phyloP scores from a whole-genome alignment of 2,329 filamentous ascomycete genomes.

The Chaetomiaceae sp. region DNA sequence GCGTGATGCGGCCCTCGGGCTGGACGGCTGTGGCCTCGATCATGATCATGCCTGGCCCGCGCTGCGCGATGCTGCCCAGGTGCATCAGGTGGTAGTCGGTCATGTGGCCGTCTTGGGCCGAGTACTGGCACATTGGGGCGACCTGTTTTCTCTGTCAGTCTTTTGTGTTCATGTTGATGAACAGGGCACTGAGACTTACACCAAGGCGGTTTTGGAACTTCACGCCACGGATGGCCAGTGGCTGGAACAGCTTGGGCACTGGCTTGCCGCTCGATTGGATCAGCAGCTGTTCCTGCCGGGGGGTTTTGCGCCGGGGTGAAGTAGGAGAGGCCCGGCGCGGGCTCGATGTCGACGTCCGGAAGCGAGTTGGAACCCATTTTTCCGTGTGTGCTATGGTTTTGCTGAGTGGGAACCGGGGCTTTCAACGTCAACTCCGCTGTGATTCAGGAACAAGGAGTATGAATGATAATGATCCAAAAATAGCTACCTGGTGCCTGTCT shows the following conservation, averaged over 20 bases:
- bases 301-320: conserved; percentile 45
- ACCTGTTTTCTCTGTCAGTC: neutral
- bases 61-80: conserved; percentile 65
- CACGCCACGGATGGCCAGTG: conserved; percentile 42
- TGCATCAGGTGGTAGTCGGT: conserved; percentile 71
- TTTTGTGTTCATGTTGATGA: too few relatives aligned
- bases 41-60: conserved; percentile 62
- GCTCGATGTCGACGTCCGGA: conserved; percentile 23
- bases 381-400: too few relatives aligned
- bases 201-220: conserved; percentile 44
- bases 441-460: too few relatives aligned
- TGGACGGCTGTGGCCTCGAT: conserved; percentile 66
- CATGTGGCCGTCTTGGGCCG: conserved; percentile 50
- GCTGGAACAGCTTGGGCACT: conserved; percentile 48
- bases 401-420: too few relatives aligned
- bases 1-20: conserved; percentile 67
- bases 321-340: conserved; percentile 37
- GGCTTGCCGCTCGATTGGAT: conserved; percentile 43
- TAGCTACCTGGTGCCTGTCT: too few relatives aligned
- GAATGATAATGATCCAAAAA: too few relatives aligned
- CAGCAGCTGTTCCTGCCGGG: conserved; percentile 39
- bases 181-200: conserved; percentile 27
- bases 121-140: conserved; percentile 44
- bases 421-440: too few relatives aligned
- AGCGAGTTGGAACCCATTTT: neutral